phyloP scores from a whole-genome alignment of 352 stramenopile species.

The Saprolegnia diclina region DNA sequence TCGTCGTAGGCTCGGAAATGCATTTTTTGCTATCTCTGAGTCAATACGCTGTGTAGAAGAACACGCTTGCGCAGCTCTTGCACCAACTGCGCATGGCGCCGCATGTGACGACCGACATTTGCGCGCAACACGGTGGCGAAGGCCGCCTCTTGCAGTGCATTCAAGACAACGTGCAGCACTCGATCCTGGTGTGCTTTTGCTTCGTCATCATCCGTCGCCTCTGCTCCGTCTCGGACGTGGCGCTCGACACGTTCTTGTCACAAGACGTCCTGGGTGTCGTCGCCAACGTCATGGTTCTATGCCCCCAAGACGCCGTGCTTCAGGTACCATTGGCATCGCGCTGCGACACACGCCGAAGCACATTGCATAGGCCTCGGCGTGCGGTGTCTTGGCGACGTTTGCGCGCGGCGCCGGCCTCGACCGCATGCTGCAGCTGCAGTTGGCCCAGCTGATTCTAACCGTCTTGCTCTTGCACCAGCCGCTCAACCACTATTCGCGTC shows the following conservation, averaged over 20 bases:
- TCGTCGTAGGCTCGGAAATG: neutral
- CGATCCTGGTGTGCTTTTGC: conserved; percentile 74
- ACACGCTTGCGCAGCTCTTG: conserved; percentile 55
- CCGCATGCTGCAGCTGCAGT: conserved; percentile 46
- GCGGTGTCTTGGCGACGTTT: conserved; percentile 69
- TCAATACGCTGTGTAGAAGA: conserved; percentile 29
- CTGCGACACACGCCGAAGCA: no score
- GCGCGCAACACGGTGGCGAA: conserved; percentile 46
- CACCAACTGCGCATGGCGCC: conserved; percentile 76
- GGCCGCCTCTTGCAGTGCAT: conserved; percentile 50
- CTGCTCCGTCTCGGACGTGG: conserved; percentile 65
- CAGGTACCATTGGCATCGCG: conserved; percentile 30
- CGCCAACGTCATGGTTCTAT: conserved; percentile 11
- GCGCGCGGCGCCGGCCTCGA: conserved; percentile 46
- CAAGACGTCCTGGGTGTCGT: conserved; percentile 47
- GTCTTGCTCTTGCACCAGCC: conserved; percentile 73
- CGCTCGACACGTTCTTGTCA: conserved; percentile 47
- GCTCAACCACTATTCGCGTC: conserved; percentile 74
- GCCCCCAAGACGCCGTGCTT: conserved; percentile 45
- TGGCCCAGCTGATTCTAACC: conserved; percentile 55
- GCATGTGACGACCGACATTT: conserved; percentile 52
- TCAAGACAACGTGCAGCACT: conserved; percentile 49
- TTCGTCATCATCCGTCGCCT: conserved; percentile 67
- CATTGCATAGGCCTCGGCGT: conserved; percentile 40
- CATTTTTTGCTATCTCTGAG: neutral